Evolutionary conservation across 129 eudicot species (phyloP), one percentile per base, ranked within the genome.

Genomic region (Lactuca saligna): DNA sequence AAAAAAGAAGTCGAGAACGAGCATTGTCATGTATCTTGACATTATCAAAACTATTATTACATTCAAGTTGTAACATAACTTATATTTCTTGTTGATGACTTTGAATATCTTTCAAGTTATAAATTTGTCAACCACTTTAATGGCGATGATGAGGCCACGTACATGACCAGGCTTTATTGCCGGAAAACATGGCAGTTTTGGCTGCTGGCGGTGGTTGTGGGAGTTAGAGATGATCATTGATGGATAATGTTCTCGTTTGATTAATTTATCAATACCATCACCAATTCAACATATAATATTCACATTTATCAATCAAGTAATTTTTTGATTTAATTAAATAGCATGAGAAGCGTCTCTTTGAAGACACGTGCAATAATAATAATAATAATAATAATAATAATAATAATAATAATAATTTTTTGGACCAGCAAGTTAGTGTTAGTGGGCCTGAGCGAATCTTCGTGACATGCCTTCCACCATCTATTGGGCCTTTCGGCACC

Each of bases 171-270:
- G 66, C 79, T 65, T 42, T 49, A 74, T 39, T 65, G 72, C 66
- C 57, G 72, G 78, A 33, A 74, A 65, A 68, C 66, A 74, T 73
- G 78, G 70, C 34, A 55, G 78, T 49, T 63, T 65, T 73, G 78
- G 70, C 34, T 73, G 78, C 56, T 63, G 64, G 63, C 46, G 78
- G 70, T 46, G 44, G 71, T 73, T 63, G 54, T 73, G 57, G 71
- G 71, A 48, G 78, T 73, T 73, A 46, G 34, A 34, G 63, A 62
- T 63, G 44, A 73, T 63, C 15, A 63, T 63, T 70, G 10, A 38
- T 69, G 55, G 64, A 41, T 59, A 58, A 46, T 58, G 58, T 17
- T 59, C 15, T 58, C 12, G 0, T 31, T 17, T 71, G 0, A 48
- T 71, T 71, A 31, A 14, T 31, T 33, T 50, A 17, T 67, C 10